phyloP scores from a whole-genome alignment of 352 stramenopile genomes.

The Phytopythium vexans region DNA sequence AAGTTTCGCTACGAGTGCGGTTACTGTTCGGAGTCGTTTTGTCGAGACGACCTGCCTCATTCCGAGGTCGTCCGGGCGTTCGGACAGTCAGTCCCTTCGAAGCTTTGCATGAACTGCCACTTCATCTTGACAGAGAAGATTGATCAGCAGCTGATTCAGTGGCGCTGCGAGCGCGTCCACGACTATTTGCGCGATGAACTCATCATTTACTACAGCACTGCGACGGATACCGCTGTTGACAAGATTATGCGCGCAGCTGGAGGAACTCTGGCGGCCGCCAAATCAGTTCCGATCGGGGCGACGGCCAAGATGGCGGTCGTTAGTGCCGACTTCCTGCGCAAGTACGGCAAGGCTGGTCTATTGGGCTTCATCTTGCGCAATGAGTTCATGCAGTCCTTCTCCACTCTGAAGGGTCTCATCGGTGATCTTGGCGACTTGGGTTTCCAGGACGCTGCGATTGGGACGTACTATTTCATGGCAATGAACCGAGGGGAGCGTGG shows the following conservation, averaged over 20 bases:
- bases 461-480: constrained; percentile 88
- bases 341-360: constrained; percentile 75
- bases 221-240: constrained; percentile 78
- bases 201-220: constrained; percentile 72
- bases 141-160: constrained; percentile 74
- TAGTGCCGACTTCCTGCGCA: constrained; percentile 81
- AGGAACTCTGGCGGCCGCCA: constrained; percentile 73
- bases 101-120: constrained; percentile 70
- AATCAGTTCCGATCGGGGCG: constrained; percentile 73
- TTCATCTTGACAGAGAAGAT: constrained; percentile 73
- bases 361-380: constrained; percentile 84
- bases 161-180: constrained; percentile 74
- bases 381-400: constrained; percentile 88
- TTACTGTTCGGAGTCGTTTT: constrained; percentile 80
- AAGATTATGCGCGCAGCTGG: constrained; percentile 81
- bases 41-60: constrained; percentile 63
- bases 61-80: constrained; percentile 62
- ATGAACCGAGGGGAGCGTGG: constrained; percentile 82
- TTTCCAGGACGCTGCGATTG: constrained; percentile 83
- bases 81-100: constrained; percentile 50
- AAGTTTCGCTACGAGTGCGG: constrained; percentile 85
- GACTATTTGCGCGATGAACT: constrained; percentile 70
- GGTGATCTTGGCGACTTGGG: constrained; percentile 76
- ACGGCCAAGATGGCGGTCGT: constrained; percentile 84
- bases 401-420: constrained; percentile 78